Base-by-base conservation (phyloP, 768 basidiomycete genomes). In the Infundibulicybe gibba region DNA sequence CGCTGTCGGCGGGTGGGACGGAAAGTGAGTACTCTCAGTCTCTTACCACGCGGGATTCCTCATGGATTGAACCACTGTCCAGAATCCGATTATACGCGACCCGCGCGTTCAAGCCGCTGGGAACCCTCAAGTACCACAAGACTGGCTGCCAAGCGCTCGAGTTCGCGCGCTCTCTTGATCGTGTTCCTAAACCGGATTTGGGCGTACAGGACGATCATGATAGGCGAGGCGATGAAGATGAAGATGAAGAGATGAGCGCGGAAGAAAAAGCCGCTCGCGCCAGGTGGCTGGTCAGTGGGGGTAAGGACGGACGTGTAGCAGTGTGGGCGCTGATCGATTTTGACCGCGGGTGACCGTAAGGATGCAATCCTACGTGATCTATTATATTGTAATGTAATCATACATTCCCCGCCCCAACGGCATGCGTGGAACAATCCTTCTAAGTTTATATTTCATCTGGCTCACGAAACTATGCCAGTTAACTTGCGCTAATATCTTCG, bases 1-100 rank as follows among this genome's bases (percentile, higher is more conserved):
- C 54, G 94, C 93, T 0, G 71, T 94, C 2, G 94, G 87, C 2
- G 92, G 94, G 0, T 97, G 95, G 95, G 94, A 98, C 51, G 94
- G 95, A 32, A 81, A 75, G 94, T 94, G 53, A 55, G 87, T 67
- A 5, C 32, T 37, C 12, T 13, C 25, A 31, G 15, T 14, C 17
- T n/a, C n/a, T n/a, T n/a, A n/a, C n/a, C n/a, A n/a, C n/a, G n/a
- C n/a, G n/a, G n/a, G n/a, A 39, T 48, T 21, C 25, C 35, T n/a
- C 12, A 33, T n/a, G 50, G 14, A 19, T 42, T 15, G 17, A n/a
- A 37, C 45, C 3, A 32, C 33, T 39, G 13, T 32, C 2, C 58
- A 97, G 92, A 48, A 72, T 94, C 14, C 82, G 91, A 0, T 68
- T 97, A 6, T 93, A 87, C 65, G 87, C 92, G 0, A 84, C 90